Evolutionary conservation across 2,329 filamentous ascomycete genomes (phyloP).

Genomic region (Capronia coronata): DNA sequence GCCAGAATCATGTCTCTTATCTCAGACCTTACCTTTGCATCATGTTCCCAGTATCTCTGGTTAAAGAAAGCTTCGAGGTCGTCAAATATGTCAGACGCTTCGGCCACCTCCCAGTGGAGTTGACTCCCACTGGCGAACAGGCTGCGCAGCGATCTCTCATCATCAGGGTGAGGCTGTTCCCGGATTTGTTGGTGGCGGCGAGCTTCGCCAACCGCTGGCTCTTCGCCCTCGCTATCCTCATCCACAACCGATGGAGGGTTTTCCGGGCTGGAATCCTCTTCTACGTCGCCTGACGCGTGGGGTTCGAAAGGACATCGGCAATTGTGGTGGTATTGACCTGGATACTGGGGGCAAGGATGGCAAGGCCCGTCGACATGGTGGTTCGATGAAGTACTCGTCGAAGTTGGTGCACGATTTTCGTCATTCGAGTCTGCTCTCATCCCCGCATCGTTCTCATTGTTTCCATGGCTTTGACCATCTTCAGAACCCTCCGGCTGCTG

Average conservation of each 20-base stretch:
- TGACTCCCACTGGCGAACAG: not conserved
- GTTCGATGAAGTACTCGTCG: not conserved
- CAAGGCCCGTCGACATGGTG: conserved; percentile 2
- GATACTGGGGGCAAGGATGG: conserved; percentile 16
- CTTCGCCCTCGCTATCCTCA: not conserved
- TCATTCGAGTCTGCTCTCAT: conserved; percentile 2
- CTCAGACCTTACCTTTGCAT: not conserved
- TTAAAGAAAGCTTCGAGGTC: not conserved
- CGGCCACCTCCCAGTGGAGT: not conserved
- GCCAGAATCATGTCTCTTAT: not conserved
- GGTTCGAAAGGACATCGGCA: not conserved
- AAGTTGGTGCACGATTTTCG: conserved; percentile 2
- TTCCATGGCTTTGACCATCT: not conserved
- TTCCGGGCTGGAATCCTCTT: not conserved
- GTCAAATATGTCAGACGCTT: not conserved
- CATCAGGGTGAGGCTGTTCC: not conserved
- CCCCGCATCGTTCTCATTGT: too few relatives aligned
- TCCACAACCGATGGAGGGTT: not conserved
- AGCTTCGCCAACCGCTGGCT: not conserved
- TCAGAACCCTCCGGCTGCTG: not conserved
- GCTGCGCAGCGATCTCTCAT: not conserved
- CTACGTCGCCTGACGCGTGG: not conserved
- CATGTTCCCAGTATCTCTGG: not conserved
- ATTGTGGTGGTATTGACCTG: conserved; percentile 18
- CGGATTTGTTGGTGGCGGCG: not conserved